phyloP scores from a whole-genome alignment of 306 rosid species.

The Macrotyloma uniflorum region DNA sequence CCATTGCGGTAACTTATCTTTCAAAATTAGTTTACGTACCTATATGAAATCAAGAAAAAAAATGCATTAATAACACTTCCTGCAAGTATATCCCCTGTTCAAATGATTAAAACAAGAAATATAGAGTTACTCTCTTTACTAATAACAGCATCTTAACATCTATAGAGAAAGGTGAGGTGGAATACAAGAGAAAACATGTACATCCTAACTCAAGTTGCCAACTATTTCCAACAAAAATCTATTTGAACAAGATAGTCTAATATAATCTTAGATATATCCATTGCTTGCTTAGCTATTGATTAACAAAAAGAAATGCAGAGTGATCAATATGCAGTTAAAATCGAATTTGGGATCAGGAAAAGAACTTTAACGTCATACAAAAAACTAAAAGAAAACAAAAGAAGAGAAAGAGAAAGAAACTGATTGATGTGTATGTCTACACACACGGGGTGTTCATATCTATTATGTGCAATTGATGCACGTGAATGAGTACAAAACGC shows the following conservation, averaged over 20 bases:
- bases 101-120: slow-evolving; percentile 6
- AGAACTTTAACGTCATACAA: neutral
- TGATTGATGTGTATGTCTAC: slow-evolving; percentile 21
- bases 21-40: neutral
- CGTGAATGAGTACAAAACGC: slow-evolving; percentile 18
- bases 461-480: neutral
- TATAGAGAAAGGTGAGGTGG: neutral
- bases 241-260: slow-evolving; percentile 10
- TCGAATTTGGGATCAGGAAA: slow-evolving; percentile 2
- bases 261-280: neutral
- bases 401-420: neutral
- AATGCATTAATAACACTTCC: neutral
- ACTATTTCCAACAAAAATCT: neutral
- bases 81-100: neutral
- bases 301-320: neutral
- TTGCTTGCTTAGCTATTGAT: neutral
- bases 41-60: neutral
- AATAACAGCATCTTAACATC: neutral
- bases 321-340: neutral
- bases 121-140: slow-evolving; percentile 3
- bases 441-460: neutral
- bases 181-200: neutral
- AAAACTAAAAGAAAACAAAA: neutral
- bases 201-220: neutral
- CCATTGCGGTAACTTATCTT: slow-evolving; percentile 3